Evolutionary conservation across 2,329 filamentous ascomycete genomes (phyloP), one percentile per base, ranked within the genome.

Genomic region (Claviceps arundinis): DNA sequence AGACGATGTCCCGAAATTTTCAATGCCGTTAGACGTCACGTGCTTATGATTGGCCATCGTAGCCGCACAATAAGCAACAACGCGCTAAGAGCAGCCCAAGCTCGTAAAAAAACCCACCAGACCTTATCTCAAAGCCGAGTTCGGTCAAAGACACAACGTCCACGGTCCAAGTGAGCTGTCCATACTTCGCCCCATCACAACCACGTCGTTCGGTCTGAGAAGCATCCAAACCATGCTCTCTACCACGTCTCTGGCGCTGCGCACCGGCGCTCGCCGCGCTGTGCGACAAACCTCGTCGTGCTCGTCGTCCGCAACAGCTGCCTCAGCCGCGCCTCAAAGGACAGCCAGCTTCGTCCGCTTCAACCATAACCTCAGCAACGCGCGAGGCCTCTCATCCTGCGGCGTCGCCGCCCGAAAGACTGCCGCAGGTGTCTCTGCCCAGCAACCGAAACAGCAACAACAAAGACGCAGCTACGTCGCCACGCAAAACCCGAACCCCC

Each of bases 401-500:
- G 9, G 46, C 19, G 7, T 17, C 5, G 14, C 34, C 30, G 11
- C 17, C 11, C 46, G n/a, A 13, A 17, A 19, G 17, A 37, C 13
- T 17, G 13, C 17, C 13, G 34, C 34, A 9, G 13, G 34, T 37
- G 9, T 17, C 7, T 19, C 34, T 22, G 17, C 19, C 43, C 34
- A 19, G 24, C 50, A 40, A 47, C 50, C 3, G 24, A 4, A 24
- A 26, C 26, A 26, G 30, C 30, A 34, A 34, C 17, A 22, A 11
- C 41, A 19, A 17, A 40, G 45, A 26, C 38, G 38, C 3, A 19
- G 40, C 26, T 51, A 51, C 19, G 41, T 45, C 22, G 14, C 26
- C 30, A 45, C 34, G 14, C 50, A 34, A 19, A 53, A 50, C 24
- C 50, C 53, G 2, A 55, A 55, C 73, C 89, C 90, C 49, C 89